These are phyloP conservation scores for Amorphotheca resinae DNA, from an alignment of 495 filamentous ascomycete genomes.

Conservation along the genomic window DNA sequence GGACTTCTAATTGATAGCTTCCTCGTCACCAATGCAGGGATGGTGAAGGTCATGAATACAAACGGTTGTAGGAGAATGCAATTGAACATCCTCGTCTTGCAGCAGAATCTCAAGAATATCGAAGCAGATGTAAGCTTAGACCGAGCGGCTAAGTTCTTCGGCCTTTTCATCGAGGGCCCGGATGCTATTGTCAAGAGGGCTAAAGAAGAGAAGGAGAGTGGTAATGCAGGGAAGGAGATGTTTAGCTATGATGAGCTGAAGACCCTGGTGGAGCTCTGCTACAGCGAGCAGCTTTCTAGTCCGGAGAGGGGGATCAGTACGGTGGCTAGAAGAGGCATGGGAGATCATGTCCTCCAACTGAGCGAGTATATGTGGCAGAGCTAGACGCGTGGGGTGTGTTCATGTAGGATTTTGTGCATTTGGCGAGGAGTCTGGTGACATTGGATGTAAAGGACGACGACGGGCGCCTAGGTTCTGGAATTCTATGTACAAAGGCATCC, in stretches of 20 bases:
- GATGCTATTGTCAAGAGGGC: constrained; percentile 55
- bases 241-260: constrained; percentile 81
- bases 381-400: constrained; percentile 9
- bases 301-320: constrained; percentile 62
- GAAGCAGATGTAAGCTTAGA: constrained; percentile 58
- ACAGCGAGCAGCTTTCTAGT: constrained; percentile 62
- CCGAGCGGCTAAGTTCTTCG: constrained; percentile 62
- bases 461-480: no score
- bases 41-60: constrained; percentile 58
- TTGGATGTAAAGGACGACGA: no score
- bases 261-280: constrained; percentile 72
- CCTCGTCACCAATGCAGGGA: constrained; percentile 50
- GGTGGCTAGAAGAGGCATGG: constrained; percentile 58
- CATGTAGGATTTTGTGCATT: neutral
- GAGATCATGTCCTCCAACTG: constrained; percentile 60
- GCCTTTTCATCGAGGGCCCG: constrained; percentile 66
- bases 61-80: constrained; percentile 71
- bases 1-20: constrained; percentile 56
- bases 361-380: constrained; percentile 71
- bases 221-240: constrained; percentile 27
- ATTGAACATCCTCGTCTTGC: constrained; percentile 83
- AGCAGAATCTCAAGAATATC: constrained; percentile 91
- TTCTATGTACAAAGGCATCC: no score
- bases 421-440: constrained; percentile 13
- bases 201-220: constrained; percentile 35